Evolutionary conservation across 1,284 basidiomycete genomes (phyloP).

Genomic region (Ganoderma boninense): DNA sequence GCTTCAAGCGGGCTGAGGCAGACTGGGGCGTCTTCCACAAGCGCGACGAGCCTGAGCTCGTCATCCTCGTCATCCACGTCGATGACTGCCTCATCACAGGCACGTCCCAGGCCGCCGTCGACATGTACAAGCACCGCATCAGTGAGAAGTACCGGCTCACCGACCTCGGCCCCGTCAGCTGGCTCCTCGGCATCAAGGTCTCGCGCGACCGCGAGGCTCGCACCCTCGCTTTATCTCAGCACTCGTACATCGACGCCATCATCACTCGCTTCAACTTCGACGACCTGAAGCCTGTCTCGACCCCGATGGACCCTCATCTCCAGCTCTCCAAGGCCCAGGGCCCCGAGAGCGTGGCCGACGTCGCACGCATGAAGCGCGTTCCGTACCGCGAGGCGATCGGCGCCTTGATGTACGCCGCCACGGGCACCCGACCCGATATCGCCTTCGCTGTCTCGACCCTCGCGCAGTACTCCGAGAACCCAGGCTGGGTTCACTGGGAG

Average conservation of each 20-base stretch:
- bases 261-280: slow-evolving; percentile 36
- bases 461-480: slow-evolving; percentile 6
- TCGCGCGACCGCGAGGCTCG: slow-evolving; percentile 35
- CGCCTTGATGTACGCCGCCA: slow-evolving; percentile 23
- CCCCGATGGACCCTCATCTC: slow-evolving; percentile 30
- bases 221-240: slow-evolving; percentile 39
- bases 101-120: slow-evolving; percentile 26
- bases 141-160: slow-evolving; percentile 39
- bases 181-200: slow-evolving; percentile 34
- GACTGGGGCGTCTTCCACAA: slow-evolving; percentile 34
- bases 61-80: slow-evolving; percentile 17
- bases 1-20: slow-evolving; percentile 28
- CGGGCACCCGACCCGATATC: slow-evolving; percentile 25
- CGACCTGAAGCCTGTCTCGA: slow-evolving; percentile 36
- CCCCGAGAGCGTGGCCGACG: slow-evolving; percentile 12
- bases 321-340: slow-evolving; percentile 27
- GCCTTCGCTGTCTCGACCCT: slow-evolving; percentile 15
- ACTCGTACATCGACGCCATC: slow-evolving; percentile 35
- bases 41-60: not conserved
- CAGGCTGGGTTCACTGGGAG: too few relatives aligned
- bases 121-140: slow-evolving; percentile 36
- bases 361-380: slow-evolving; percentile 17
- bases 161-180: slow-evolving; percentile 37
- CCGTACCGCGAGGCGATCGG: slow-evolving; percentile 19
- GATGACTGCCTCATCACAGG: slow-evolving; percentile 41